These are phyloP conservation scores for Opeltia flavorubescens DNA, from an alignment of 495 filamentous ascomycete species.

Conservation along the genomic window DNA sequence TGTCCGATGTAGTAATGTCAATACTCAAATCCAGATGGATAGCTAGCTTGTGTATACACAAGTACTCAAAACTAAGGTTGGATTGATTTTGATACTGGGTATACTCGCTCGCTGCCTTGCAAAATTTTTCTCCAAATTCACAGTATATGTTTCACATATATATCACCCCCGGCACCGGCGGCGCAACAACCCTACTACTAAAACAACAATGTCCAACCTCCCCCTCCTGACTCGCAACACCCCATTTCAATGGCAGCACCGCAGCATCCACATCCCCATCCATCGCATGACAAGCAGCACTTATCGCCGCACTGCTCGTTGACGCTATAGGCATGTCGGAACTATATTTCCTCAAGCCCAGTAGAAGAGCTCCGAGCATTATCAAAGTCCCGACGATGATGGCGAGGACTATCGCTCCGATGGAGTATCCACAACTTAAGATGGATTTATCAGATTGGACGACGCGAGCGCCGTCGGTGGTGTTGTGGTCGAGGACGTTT, in stretches of 20 bases:
- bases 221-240: slow-evolving; percentile 12
- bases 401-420: slow-evolving; percentile 17
- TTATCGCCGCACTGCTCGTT: slow-evolving; percentile 31
- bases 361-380: slow-evolving; percentile 14
- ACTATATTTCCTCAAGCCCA: slow-evolving; percentile 17
- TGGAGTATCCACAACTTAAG: slow-evolving; percentile 16
- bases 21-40: no score
- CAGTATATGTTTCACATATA: not conserved
- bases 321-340: slow-evolving; percentile 27
- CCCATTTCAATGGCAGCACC: slow-evolving; percentile 22
- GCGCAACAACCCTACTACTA: not conserved
- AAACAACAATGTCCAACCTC: not conserved
- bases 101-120: not conserved
- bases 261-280: slow-evolving; percentile 5
- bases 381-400: slow-evolving; percentile 17
- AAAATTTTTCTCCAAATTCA: not conserved
- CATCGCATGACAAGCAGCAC: slow-evolving; percentile 32
- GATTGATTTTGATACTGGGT: no score
- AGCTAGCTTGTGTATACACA: no score
- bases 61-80: no score
- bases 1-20: no score
- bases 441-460: slow-evolving; percentile 6
- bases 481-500: slow-evolving; percentile 7
- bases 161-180: not conserved
- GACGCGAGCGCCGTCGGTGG: slow-evolving; percentile 5